Conservation (phyloP, 768 basidiomycete species). For the Lactarius tabidus region DNA sequence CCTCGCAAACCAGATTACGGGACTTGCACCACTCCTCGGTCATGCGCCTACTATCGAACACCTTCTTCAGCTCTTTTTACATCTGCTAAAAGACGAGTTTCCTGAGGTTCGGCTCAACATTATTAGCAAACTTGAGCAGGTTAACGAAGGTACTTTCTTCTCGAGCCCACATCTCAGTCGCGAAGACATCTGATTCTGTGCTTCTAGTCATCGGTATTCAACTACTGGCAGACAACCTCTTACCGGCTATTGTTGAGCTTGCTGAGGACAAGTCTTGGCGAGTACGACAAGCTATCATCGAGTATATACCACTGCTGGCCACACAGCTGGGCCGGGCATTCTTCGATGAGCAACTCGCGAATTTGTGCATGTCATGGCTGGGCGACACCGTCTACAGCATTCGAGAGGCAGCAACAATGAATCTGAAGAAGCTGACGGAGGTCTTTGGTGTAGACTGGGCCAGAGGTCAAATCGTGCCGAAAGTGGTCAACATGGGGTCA, state of each 20-base stretch:
- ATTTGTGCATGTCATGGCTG: slow-evolving; percentile 98
- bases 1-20: slow-evolving; percentile 92
- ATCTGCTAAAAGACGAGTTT: slow-evolving; percentile 97
- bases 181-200: slow-evolving; percentile 12
- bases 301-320: slow-evolving; percentile 97
- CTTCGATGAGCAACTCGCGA: slow-evolving; percentile 96
- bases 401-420: slow-evolving; percentile 95
- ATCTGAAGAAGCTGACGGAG: slow-evolving; percentile 94
- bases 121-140: slow-evolving; percentile 96
- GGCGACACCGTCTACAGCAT: slow-evolving; percentile 99
- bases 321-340: slow-evolving; percentile 96
- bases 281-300: slow-evolving; percentile 98
- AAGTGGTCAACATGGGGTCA: slow-evolving; percentile 94
- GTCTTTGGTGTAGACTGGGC: slow-evolving; percentile 99
- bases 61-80: slow-evolving; percentile 93
- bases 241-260: slow-evolving; percentile 95
- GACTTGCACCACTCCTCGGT: slow-evolving; percentile 90
- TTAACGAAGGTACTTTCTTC: slow-evolving; percentile 67
- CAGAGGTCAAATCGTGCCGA: slow-evolving; percentile 87
- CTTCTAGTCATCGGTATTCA: slow-evolving; percentile 93
- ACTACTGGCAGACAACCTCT: slow-evolving; percentile 85
- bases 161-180: slow-evolving; percentile 2
- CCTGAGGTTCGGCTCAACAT: slow-evolving; percentile 96
- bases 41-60: slow-evolving; percentile 94
- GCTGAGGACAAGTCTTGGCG: slow-evolving; percentile 99